Base-by-base conservation (phyloP, 768 basidiomycete genomes). In the Cubamyces sp. region DNA sequence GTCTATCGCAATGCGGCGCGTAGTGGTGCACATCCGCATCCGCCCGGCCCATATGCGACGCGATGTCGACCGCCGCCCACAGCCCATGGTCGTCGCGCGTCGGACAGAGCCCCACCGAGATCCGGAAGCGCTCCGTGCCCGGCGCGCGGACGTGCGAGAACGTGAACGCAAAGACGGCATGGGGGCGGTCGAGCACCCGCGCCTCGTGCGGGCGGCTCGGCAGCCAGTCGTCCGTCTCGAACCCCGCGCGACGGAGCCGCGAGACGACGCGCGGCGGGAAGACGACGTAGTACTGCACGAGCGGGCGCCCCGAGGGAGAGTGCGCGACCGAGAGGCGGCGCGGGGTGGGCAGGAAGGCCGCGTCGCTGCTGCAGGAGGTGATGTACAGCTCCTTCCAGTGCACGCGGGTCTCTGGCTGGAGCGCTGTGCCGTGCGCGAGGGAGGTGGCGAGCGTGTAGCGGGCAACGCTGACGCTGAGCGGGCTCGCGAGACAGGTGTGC, bases 1-100 rank as follows among this genome's bases (percentile, higher is more conserved):
- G 18, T 12, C 53, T 21, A 7, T 54, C 41, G 41, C 53, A 54
- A 8, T 54, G 14, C 14, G 42, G 14, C 23, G 18, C 40, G 18
- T 19, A 19, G 53, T 54, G 41, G 26, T 54, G 53, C 53, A 43
- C 43, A 23, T 54, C 53, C 25, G 53, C 5, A 25, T 54, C 53
- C 3, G 43, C 5, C 16, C 26, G 40, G 18, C 53, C 53, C 42
- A 54, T 43, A 19, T 54, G 42, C 37, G 53, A 54, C 6, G 41
- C 25, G 53, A 54, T 42, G 25, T 54, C 53, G 18, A 54, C 53
- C n/a, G 53, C 53, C 16, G 25, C 53, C 40, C 53, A 54, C 23
- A 54, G 41, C 11, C 41, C 53, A 3, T 54, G 41, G 41, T 41
- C 53, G 18, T 21, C 25, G 25, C 41, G 41, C 41, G 53, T 53